Conservation (phyloP, 768 basidiomycete species). For the Rhodotorula taiwanensis region DNA sequence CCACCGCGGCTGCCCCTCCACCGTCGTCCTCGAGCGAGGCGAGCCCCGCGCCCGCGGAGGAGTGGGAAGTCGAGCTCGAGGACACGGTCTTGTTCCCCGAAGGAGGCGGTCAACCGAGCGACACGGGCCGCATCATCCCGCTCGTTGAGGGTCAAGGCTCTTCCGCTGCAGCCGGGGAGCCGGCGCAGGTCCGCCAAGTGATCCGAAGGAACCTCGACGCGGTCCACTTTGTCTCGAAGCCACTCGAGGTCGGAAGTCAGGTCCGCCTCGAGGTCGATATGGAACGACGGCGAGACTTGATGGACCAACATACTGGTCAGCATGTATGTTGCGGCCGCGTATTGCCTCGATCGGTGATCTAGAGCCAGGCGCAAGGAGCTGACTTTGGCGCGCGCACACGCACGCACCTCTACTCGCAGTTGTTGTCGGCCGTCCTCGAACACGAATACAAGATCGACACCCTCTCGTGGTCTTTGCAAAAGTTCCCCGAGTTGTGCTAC, state of each 20-base stretch:
- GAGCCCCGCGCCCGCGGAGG: slow-evolving; percentile 44
- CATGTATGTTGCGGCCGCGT: slow-evolving; percentile 49
- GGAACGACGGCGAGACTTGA: slow-evolving; percentile 65
- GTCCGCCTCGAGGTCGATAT: slow-evolving; percentile 58
- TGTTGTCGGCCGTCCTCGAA: slow-evolving; percentile 69
- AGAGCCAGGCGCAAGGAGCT: too few relatives aligned
- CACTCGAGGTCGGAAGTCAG: slow-evolving; percentile 54
- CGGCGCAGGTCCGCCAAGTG: slow-evolving; percentile 60
- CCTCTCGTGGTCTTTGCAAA: slow-evolving; percentile 72
- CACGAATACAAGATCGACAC: slow-evolving; percentile 53
- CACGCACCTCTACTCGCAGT: not conserved
- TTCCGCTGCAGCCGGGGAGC: slow-evolving; percentile 42
- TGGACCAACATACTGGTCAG: slow-evolving; percentile 78
- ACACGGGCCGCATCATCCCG: slow-evolving; percentile 56
- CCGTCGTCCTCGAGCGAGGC: slow-evolving; percentile 24
- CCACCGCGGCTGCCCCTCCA: too few relatives aligned
- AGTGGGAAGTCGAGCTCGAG: slow-evolving; percentile 62
- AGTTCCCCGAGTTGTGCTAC: slow-evolving; percentile 63
- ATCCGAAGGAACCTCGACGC: slow-evolving; percentile 66
- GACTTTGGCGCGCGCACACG: too few relatives aligned
- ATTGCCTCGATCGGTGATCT: too few relatives aligned
- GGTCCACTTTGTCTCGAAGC: slow-evolving; percentile 59
- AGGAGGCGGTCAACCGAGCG: slow-evolving; percentile 70
- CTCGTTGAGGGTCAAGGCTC: slow-evolving; percentile 38
- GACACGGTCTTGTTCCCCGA: slow-evolving; percentile 76